Conservation (phyloP, 805 yeast species). For the Suhomyces faveliae region DNA sequence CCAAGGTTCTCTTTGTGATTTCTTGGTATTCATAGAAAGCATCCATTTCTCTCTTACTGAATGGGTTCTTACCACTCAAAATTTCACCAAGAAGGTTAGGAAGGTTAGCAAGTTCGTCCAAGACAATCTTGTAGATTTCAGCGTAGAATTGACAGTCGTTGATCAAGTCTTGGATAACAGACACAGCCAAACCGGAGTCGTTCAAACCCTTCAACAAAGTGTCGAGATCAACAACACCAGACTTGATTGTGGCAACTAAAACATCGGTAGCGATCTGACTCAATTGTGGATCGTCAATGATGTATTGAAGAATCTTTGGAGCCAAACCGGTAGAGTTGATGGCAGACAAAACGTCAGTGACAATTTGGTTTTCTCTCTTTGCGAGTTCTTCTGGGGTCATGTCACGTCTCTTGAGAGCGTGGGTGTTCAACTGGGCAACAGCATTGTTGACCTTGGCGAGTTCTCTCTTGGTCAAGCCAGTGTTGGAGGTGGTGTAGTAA, state of each 20-base stretch:
- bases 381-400: conserved; percentile 22
- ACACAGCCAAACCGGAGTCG: conserved; percentile 42
- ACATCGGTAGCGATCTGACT: conserved; percentile 28
- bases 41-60: conserved; percentile 21
- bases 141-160: conserved; percentile 39
- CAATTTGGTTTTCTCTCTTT: conserved; percentile 40
- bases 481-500: conserved; percentile 12
- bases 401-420: conserved; percentile 30
- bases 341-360: conserved; percentile 39
- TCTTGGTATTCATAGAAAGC: background rate
- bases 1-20: conserved; percentile 6
- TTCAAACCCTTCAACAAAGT: conserved; percentile 40
- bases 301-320: conserved; percentile 31
- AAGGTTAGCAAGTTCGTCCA: conserved; percentile 30
- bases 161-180: conserved; percentile 35
- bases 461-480: conserved; percentile 22
- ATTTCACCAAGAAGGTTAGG: conserved; percentile 23
- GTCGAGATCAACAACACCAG: conserved; percentile 31
- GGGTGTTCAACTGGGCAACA: conserved; percentile 27
- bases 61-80: conserved; percentile 19
- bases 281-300: conserved; percentile 33
- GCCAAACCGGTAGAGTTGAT: conserved; percentile 38
- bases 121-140: conserved; percentile 37
- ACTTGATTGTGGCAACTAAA: conserved; percentile 28
- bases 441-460: conserved; percentile 22